Base-by-base conservation (phyloP, 371 early-diverging fungal species). In the Saksenaea oblongispora region DNA sequence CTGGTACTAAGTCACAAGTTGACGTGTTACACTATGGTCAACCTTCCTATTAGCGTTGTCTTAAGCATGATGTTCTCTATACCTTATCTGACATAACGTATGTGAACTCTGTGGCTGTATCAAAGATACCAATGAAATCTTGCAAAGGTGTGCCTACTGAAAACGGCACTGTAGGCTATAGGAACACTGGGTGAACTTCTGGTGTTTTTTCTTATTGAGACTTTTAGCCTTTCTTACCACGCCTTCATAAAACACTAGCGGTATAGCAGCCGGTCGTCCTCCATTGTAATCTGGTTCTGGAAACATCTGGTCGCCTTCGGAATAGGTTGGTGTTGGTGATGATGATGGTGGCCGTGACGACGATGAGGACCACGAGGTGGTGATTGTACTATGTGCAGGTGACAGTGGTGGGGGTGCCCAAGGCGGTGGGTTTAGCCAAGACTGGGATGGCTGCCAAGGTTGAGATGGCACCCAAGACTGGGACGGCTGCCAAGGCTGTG, bases 71-170 rank as follows among this genome's bases (percentile, higher is more conserved):
- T 42, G 15, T 7, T 34, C 2, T 17, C 31, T 13, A 11, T 51
- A 61, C 57, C 34, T 57, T 54, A 13, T 61, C 67, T 5, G 75
- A 75, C 54, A 70, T 65, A 11, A 65, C 66, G 63, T 70, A 75
- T 1, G 72, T 66, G 4, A 75, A 47, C 11, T 69, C 68, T n/a
- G 75, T 60, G 7, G 62, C 70, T 1, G 75, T 75, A 59, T 75
- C 75, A 55, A 75, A 75, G 14, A 75, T 51, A 1, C 70, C 75
- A 1, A 64, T 36, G 27, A 72, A 71, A 1, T 69, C 54, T 41
- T 75, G 75, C 1, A 53, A 60, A 18, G 75, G 73, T 22, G 67
- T 72, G 34, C 75, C 75, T 68, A 34, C 10, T 2, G 66, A 47
- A 54, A 66, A 66, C 1, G 61, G 13, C 11, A 58, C 62, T 11